A percentile compares a stretch with the other conserved stretches of the same genome.
phyloP scores from a whole-genome alignment of 305 asterid species.

The Withania somnifera region DNA sequence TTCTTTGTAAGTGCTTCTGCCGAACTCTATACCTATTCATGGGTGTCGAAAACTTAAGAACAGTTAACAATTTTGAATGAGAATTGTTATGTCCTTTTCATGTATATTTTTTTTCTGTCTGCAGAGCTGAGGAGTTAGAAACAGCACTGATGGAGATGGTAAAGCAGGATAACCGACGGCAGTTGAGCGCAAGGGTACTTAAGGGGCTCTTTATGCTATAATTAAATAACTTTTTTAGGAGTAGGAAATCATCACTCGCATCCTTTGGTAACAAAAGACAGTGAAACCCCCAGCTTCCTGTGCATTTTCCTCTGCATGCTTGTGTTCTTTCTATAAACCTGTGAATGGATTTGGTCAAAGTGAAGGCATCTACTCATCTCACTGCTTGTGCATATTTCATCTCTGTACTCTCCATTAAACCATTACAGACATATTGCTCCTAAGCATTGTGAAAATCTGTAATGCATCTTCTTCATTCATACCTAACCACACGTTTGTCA shows the following conservation, averaged over 20 bases:
- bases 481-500: neutral
- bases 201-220: neutral
- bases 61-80: neutral
- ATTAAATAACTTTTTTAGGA: neutral
- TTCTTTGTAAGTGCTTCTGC: neutral
- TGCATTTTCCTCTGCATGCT: neutral
- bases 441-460: neutral
- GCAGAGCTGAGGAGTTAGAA: constrained; percentile 97
- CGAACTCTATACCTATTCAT: neutral
- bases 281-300: neutral
- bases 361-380: neutral
- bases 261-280: neutral
- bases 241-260: neutral
- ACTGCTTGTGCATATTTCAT: neutral
- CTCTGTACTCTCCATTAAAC: neutral
- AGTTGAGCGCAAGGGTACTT: constrained; percentile 81
- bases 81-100: neutral
- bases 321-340: neutral
- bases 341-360: constrained; percentile 1
- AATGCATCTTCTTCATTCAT: neutral
- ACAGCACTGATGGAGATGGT: constrained; percentile 97
- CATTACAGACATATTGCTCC: neutral
- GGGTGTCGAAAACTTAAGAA: neutral
- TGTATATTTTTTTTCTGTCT: constrained; percentile 7
- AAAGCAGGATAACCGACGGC: constrained; percentile 87